Evolutionary conservation across 805 yeast genomes (phyloP).

Genomic region (Saccharomycopsis fodiens): DNA sequence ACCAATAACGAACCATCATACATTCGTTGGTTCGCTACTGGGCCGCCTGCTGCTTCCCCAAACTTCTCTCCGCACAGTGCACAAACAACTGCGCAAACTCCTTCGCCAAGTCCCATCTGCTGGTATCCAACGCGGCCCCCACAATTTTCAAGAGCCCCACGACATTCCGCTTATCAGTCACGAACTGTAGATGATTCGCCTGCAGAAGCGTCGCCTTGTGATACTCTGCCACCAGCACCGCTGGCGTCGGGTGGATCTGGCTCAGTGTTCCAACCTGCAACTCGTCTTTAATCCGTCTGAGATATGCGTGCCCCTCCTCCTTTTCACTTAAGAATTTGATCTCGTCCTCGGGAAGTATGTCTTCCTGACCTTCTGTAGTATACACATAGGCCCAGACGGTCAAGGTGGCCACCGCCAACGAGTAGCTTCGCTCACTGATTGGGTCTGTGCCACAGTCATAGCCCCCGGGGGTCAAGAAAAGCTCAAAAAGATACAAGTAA

Average conservation of each 20-base stretch:
- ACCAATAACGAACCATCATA: too few species aligned
- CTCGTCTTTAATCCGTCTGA: conserved; percentile 40
- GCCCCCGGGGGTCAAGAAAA: conserved; percentile 49
- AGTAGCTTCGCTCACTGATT: conserved; percentile 31
- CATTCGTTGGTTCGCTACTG: neutral
- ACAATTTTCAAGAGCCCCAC: conserved; percentile 48
- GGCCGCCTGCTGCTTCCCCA: conserved; percentile 29
- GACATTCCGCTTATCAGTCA: conserved; percentile 33
- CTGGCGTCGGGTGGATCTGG: conserved; percentile 7
- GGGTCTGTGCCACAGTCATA: conserved; percentile 24
- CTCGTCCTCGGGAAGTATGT: conserved; percentile 17
- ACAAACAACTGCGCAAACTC: conserved; percentile 47
- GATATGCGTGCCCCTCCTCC: conserved; percentile 45
- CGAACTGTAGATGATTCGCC: conserved; percentile 10
- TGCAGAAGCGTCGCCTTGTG: conserved; percentile 9
- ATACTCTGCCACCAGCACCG: conserved; percentile 4
- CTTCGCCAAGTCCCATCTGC: conserved; percentile 49
- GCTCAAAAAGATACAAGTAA: conserved; percentile 52
- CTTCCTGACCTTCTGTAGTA: conserved; percentile 41
- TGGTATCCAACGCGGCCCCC: conserved; percentile 31
- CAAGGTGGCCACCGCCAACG: conserved; percentile 34
- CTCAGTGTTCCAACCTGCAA: conserved; percentile 25
- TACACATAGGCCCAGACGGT: conserved; percentile 48
- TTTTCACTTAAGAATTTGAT: conserved; percentile 27
- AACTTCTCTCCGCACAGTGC: conserved; percentile 47